phyloP scores from a whole-genome alignment of 768 basidiomycete genomes.

The Mycena vulgaris region DNA sequence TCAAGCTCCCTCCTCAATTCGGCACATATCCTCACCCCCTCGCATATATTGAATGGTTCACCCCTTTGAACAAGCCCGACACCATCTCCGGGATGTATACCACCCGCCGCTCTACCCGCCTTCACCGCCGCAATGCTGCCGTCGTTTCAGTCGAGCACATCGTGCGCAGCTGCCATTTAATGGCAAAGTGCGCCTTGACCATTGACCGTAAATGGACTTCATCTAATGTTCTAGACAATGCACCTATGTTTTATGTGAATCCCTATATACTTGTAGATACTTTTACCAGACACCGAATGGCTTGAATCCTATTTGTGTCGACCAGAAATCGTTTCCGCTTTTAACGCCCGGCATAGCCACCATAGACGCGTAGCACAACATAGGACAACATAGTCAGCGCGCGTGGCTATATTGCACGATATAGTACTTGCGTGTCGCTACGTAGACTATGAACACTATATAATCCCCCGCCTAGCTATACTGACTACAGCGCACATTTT shows the following conservation, averaged over 20 bases:
- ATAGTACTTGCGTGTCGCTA: too few relatives aligned
- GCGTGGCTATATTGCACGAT: too few relatives aligned
- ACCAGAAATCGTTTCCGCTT: too few relatives aligned
- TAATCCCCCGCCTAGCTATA: too few relatives aligned
- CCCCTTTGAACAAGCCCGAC: neutral
- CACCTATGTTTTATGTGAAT: neutral
- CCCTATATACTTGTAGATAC: neutral
- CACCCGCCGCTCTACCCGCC: neutral
- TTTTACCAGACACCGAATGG: neutral
- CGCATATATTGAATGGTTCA: neutral
- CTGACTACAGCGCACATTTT: too few relatives aligned
- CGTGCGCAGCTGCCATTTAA: neutral
- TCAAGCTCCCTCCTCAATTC: neutral
- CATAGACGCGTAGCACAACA: too few relatives aligned
- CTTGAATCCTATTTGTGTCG: conserved; percentile 26
- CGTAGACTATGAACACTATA: too few relatives aligned
- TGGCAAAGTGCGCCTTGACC: neutral
- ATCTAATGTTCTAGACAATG: neutral
- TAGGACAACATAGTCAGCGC: too few relatives aligned
- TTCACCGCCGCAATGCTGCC: neutral
- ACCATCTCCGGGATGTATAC: neutral
- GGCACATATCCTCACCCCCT: neutral
- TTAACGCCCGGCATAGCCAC: too few relatives aligned
- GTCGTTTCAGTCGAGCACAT: neutral
- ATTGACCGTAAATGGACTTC: neutral